Percentiles rank a stretch among this genome's conserved stretches.
These are phyloP conservation scores for Xylariomycetidae sp. DNA, from an alignment of 2,329 filamentous ascomycete species.

Conservation along the genomic window DNA sequence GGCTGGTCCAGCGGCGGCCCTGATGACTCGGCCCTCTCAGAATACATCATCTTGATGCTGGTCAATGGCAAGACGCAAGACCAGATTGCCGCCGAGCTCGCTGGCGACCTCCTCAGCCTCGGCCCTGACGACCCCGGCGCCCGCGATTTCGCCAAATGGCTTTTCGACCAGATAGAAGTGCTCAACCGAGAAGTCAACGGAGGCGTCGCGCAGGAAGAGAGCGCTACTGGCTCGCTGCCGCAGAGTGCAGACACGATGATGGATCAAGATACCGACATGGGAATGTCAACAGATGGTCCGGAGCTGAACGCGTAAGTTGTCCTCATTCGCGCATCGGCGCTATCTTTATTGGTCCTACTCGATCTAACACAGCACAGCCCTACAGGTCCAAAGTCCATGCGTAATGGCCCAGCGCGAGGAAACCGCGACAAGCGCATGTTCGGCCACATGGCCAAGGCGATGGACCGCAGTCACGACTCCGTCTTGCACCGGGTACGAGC, in stretches of 20 bases:
- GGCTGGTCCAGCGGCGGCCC: slow-evolving; percentile 72
- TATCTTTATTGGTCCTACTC: no score
- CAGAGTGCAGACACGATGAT: slow-evolving; percentile 25
- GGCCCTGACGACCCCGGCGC: slow-evolving; percentile 77
- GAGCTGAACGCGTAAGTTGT: slow-evolving; percentile 54
- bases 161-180: slow-evolving; percentile 78
- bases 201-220: slow-evolving; percentile 26
- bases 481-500: slow-evolving; percentile 74
- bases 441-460: slow-evolving; percentile 74
- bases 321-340: slow-evolving; percentile 1
- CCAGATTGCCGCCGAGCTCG: slow-evolving; percentile 81
- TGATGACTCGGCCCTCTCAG: slow-evolving; percentile 77
- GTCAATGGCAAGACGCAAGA: slow-evolving; percentile 90
- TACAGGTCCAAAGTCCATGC: slow-evolving; percentile 75
- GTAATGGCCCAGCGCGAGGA: slow-evolving; percentile 29
- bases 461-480: slow-evolving; percentile 73
- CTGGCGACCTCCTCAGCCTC: slow-evolving; percentile 77
- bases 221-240: slow-evolving; percentile 10
- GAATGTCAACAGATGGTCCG: slow-evolving; percentile 40
- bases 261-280: slow-evolving; percentile 69
- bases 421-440: slow-evolving; percentile 75
- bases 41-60: slow-evolving; percentile 97
- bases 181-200: slow-evolving; percentile 60
- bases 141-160: slow-evolving; percentile 79
- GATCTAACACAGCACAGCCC: slow-evolving; percentile 57